These are phyloP conservation scores for Eucalyptus erythrocorys DNA, from an alignment of 345 rosid genomes.

Conservation along the genomic window DNA sequence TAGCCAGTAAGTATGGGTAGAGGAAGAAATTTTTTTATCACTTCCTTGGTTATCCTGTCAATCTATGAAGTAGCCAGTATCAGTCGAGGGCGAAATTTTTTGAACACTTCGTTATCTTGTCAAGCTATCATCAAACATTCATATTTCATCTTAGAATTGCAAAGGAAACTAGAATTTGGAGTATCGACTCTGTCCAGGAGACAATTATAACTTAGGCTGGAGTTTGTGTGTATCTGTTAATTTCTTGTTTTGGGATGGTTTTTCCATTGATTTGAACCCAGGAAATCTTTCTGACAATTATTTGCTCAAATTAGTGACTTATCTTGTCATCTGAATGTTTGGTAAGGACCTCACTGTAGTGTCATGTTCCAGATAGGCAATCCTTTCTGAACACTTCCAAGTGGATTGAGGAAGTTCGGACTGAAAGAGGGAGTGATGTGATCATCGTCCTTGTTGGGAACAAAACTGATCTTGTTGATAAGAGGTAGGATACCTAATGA, in stretches of 20 bases:
- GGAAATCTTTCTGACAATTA: neutral
- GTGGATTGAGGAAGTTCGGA: constrained; percentile 93
- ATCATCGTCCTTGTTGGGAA: constrained; percentile 86
- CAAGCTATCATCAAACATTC: neutral
- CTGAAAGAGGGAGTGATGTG: constrained; percentile 83
- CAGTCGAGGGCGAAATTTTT: neutral
- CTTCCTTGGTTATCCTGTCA: neutral
- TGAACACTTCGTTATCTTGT: neutral
- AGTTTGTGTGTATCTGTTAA: neutral
- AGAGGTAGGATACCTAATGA: constrained; percentile 22
- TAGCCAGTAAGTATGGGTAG: constrained; percentile 45
- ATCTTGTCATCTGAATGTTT: neutral
- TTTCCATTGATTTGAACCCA: neutral
- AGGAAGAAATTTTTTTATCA: neutral
- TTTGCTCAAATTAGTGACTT: neutral
- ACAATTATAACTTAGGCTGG: neutral
- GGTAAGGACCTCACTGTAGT: neutral
- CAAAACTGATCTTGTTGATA: constrained; percentile 87
- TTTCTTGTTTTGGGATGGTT: neutral
- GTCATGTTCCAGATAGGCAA: constrained; percentile 50
- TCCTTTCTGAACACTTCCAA: constrained; percentile 82
- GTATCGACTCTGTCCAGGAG: neutral
- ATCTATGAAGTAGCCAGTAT: neutral
- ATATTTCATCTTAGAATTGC: neutral
- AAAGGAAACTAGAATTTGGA: neutral